Conservation (phyloP, 352 stramenopile species). For the Pythium dissotocum region DNA sequence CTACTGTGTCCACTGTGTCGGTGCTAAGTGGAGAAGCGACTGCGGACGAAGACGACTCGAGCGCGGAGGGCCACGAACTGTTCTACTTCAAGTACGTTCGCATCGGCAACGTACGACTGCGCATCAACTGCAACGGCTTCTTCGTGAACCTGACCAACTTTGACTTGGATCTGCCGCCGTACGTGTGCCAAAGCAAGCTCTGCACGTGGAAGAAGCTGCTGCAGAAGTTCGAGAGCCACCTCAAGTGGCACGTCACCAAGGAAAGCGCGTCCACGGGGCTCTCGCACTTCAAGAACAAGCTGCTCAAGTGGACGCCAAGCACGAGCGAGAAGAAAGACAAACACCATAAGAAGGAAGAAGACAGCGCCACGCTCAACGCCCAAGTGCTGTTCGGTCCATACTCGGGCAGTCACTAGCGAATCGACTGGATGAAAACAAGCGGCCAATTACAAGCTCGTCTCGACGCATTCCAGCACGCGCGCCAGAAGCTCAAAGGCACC, state of each 20-base stretch:
- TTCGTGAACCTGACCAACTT: constrained; percentile 86
- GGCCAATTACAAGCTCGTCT: constrained; percentile 38
- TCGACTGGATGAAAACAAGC: neutral
- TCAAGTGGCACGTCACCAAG: constrained; percentile 84
- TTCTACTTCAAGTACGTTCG: constrained; percentile 89
- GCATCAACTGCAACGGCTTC: constrained; percentile 86
- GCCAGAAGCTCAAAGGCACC: constrained; percentile 69
- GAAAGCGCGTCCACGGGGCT: constrained; percentile 79
- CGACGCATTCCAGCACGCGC: constrained; percentile 67
- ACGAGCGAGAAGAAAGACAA: constrained; percentile 65
- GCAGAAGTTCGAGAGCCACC: constrained; percentile 80
- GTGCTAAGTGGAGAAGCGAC: constrained; percentile 2
- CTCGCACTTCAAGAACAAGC: constrained; percentile 86
- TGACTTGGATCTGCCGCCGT: constrained; percentile 73
- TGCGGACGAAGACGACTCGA: constrained; percentile 54
- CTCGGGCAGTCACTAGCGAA: constrained; percentile 32
- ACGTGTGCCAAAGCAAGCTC: constrained; percentile 81
- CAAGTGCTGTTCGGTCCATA: constrained; percentile 83
- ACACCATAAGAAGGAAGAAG: constrained; percentile 53
- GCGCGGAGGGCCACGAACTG: constrained; percentile 60
- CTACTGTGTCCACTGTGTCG: constrained; percentile 2
- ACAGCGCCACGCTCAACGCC: constrained; percentile 54
- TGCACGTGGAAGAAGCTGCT: constrained; percentile 81
- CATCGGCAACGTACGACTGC: constrained; percentile 74
- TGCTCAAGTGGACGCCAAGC: constrained; percentile 77